Conservation (phyloP, 1,284 basidiomycete species). For the Cerioporus squamosus region DNA sequence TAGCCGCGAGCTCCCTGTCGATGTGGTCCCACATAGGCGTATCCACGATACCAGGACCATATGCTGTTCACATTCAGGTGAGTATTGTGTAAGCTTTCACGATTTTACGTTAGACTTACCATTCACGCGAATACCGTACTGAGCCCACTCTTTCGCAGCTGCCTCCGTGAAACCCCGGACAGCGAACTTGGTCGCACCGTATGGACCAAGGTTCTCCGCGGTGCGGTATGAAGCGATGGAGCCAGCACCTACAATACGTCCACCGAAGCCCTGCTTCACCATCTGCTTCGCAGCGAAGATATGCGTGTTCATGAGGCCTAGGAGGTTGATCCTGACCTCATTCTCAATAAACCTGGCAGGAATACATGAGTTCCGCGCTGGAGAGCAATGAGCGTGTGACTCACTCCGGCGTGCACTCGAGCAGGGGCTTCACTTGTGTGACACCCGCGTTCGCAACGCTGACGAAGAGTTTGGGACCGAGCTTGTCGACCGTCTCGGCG, state of each 20-base stretch:
- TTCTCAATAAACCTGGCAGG: constrained; percentile 37
- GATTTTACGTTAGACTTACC: constrained; percentile 20
- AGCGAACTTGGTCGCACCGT: constrained; percentile 47
- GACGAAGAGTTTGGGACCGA: constrained; percentile 38
- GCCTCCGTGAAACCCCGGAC: constrained; percentile 45
- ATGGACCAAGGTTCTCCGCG: constrained; percentile 38
- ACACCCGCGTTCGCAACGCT: constrained; percentile 48
- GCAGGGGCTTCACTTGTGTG: constrained; percentile 35
- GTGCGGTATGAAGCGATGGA: constrained; percentile 40
- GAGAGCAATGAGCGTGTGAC: neutral
- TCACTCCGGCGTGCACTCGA: constrained; percentile 38
- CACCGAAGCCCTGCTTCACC: constrained; percentile 46
- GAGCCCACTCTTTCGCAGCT: constrained; percentile 41
- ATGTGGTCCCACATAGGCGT: constrained; percentile 44
- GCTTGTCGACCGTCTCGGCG: constrained; percentile 36
- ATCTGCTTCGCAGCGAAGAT: constrained; percentile 46
- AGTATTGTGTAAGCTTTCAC: too few relatives aligned
- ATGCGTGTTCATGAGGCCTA: constrained; percentile 40
- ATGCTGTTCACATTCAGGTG: constrained; percentile 24
- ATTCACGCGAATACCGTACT: constrained; percentile 39
- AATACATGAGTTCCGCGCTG: neutral
- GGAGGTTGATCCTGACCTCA: constrained; percentile 38
- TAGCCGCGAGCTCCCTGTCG: constrained; percentile 36
- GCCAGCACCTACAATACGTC: constrained; percentile 44
- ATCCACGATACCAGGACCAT: constrained; percentile 40